Conservation (phyloP, 768 basidiomycete genomes). For the Leccinum fibrillosum region DNA sequence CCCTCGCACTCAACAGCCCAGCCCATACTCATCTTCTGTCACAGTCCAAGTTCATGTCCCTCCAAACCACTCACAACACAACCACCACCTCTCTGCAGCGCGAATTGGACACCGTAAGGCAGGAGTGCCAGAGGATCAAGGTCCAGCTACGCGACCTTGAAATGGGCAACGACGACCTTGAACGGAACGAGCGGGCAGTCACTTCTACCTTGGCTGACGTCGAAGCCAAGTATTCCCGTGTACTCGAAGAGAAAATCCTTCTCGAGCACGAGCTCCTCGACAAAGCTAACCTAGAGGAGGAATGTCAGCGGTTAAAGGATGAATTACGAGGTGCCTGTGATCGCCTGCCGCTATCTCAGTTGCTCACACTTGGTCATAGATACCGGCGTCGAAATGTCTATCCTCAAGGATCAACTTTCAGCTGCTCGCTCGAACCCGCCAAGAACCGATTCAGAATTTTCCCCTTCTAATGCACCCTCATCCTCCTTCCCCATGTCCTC, state of each 20-base stretch:
- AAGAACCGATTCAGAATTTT: conserved; percentile 24
- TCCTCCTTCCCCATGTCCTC: conserved; percentile 35
- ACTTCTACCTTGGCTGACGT: conserved; percentile 79
- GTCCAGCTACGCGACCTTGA: conserved; percentile 84
- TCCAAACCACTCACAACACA: conserved; percentile 88
- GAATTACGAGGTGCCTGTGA: conserved; percentile 82
- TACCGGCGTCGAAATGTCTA: conserved; percentile 78
- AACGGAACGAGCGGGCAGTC: conserved; percentile 88
- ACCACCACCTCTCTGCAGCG: conserved; percentile 89
- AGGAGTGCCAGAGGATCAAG: conserved; percentile 68
- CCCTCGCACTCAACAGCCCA: background rate
- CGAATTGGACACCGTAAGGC: conserved; percentile 79
- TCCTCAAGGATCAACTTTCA: conserved; percentile 73
- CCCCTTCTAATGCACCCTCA: conserved; percentile 26
- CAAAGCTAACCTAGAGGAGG: conserved; percentile 88
- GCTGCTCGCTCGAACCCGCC: conserved; percentile 34
- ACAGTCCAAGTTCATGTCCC: conserved; percentile 79
- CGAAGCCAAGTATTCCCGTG: conserved; percentile 85
- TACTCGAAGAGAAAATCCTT: conserved; percentile 94
- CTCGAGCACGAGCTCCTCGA: conserved; percentile 93
- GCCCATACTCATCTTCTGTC: background rate
- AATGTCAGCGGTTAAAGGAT: conserved; percentile 86
- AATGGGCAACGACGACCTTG: conserved; percentile 97
- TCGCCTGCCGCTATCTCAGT: background rate
- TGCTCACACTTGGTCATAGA: conserved; percentile 45